Evolutionary conservation across 257 asterid genomes (phyloP).

Genomic region (Anisodus tanguticus): DNA sequence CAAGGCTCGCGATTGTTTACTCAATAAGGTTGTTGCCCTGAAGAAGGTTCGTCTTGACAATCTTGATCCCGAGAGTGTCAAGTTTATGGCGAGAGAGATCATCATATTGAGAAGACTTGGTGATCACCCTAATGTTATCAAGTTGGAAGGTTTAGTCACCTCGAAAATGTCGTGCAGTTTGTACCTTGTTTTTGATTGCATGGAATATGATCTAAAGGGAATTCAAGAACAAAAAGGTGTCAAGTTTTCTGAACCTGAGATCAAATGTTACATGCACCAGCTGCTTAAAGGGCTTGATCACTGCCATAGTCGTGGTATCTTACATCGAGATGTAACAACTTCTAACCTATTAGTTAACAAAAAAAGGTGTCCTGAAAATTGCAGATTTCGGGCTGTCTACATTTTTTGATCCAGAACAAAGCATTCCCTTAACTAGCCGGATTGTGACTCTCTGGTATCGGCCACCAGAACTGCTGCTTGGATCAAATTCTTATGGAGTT

Average conservation of each 20-base stretch:
- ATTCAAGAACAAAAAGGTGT: neutral
- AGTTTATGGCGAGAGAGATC: neutral
- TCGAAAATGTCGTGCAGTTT: neutral
- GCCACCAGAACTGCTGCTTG: neutral
- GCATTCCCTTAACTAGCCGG: neutral
- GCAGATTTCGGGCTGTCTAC: neutral
- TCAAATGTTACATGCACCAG: constrained; percentile 17
- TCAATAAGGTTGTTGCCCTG: neutral
- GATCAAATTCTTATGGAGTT: neutral
- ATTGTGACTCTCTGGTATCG: constrained; percentile 5
- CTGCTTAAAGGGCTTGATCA: constrained; percentile 16
- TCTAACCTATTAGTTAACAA: neutral
- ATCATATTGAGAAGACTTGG: neutral
- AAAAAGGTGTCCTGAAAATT: neutral
- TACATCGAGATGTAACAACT: neutral
- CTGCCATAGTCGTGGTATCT: neutral
- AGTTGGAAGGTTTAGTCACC: neutral
- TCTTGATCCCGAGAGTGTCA: neutral
- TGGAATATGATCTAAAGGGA: neutral
- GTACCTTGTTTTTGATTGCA: neutral
- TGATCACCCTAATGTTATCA: neutral
- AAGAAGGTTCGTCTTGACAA: constrained; percentile 4
- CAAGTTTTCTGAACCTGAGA: constrained; percentile 4
- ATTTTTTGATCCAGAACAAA: neutral
- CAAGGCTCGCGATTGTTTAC: neutral